phyloP scores from a whole-genome alignment of 371 early-diverging fungal genomes.

The Lichtheimia corymbifera region DNA sequence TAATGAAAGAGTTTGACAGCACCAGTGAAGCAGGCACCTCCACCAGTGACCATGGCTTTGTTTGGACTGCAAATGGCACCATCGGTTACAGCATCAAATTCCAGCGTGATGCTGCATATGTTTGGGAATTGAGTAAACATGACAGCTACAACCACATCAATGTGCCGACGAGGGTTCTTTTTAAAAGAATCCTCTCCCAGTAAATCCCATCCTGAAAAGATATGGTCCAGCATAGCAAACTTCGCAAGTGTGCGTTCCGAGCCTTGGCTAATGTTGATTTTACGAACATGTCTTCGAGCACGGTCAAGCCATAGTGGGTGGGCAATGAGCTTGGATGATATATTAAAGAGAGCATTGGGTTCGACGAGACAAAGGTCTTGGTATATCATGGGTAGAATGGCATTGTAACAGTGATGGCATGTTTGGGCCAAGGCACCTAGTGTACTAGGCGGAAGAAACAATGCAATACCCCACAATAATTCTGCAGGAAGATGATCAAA shows the following conservation, averaged over 20 bases:
- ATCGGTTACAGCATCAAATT: slow-evolving; percentile 1
- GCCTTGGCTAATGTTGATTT: slow-evolving; percentile 11
- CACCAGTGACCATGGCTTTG: not conserved
- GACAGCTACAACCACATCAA: slow-evolving; percentile 5
- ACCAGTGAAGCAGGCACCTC: slow-evolving; percentile 10
- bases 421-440: slow-evolving; percentile 20
- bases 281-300: slow-evolving; percentile 20
- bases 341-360: slow-evolving; percentile 7
- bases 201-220: slow-evolving; percentile 11
- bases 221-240: slow-evolving; percentile 20
- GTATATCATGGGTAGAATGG: slow-evolving; percentile 27
- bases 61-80: not conserved
- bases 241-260: slow-evolving; percentile 3
- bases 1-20: slow-evolving; percentile 22
- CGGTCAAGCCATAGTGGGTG: slow-evolving; percentile 20
- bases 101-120: slow-evolving; percentile 3
- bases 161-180: slow-evolving; percentile 8
- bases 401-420: slow-evolving; percentile 24
- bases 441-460: slow-evolving; percentile 14
- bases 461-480: slow-evolving; percentile 21
- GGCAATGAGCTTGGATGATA: slow-evolving; percentile 13
- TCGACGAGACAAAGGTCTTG: slow-evolving; percentile 15
- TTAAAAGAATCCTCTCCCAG: slow-evolving; percentile 3
- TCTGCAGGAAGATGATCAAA: slow-evolving; percentile 29
- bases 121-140: slow-evolving; percentile 16